phyloP scores from a whole-genome alignment of 2,329 filamentous ascomycete species.

The Alternaria ventricosa region DNA sequence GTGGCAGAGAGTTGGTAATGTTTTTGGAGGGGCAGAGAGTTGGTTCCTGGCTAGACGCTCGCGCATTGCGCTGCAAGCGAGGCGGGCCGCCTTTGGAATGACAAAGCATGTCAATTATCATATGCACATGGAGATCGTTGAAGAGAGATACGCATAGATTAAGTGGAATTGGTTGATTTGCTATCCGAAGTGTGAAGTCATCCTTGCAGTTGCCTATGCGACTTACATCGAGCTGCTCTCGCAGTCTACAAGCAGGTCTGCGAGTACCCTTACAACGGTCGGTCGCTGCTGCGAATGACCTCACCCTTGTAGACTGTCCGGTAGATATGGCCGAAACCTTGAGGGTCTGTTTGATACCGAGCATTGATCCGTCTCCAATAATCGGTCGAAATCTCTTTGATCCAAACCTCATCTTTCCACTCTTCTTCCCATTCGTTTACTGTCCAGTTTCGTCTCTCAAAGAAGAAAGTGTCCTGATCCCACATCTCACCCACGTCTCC shows the following conservation, averaged over 20 bases:
- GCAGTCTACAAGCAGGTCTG: not conserved
- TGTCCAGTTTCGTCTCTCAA: not conserved
- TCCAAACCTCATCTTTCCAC: not conserved
- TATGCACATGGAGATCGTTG: not conserved
- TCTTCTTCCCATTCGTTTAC: not conserved
- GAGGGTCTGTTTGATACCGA: not conserved
- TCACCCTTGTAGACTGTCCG: not conserved
- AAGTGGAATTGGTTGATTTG: not conserved
- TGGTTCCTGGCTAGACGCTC: not conserved
- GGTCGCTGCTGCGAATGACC: not conserved
- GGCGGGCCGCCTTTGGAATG: not conserved
- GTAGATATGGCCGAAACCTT: not conserved
- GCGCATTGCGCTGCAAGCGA: not conserved
- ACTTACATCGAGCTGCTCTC: not conserved
- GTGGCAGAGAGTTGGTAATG: not conserved
- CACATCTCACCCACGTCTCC: not conserved
- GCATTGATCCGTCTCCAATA: not conserved
- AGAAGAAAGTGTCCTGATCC: not conserved
- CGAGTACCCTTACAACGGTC: not conserved
- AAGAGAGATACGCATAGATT: not conserved
- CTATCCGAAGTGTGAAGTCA: too few relatives aligned
- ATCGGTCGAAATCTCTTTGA: accelerated
- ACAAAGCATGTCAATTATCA: not conserved
- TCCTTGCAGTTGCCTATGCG: not conserved
- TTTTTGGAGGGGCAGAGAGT: not conserved